Conservation (phyloP, 371 early-diverging fungal genomes). For the Apophysomyces variabilis region DNA sequence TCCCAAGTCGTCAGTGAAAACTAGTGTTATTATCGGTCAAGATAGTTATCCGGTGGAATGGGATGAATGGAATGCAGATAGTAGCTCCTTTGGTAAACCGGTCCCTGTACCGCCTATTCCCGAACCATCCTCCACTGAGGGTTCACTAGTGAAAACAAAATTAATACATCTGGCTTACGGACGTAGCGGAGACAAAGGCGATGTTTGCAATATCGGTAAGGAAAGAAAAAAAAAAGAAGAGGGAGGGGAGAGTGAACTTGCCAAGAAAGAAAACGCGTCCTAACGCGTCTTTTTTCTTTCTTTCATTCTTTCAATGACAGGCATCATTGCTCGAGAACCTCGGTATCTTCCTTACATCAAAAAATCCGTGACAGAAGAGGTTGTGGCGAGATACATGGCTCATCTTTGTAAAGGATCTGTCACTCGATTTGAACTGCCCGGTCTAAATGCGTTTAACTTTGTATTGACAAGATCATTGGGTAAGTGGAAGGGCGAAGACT, state of each 20-base stretch:
- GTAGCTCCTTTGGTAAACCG: conserved; percentile 22
- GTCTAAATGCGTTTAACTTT: conserved; percentile 71
- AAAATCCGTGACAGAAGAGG: conserved; percentile 41
- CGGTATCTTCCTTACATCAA: conserved; percentile 59
- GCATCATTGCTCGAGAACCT: conserved; percentile 68
- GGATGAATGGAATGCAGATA: conserved; percentile 38
- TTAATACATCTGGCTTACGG: conserved; percentile 71
- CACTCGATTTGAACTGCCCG: conserved; percentile 70
- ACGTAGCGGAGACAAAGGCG: conserved; percentile 80
- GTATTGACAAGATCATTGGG: conserved; percentile 69
- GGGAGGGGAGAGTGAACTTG: too few relatives aligned
- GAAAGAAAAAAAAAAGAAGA: not conserved
- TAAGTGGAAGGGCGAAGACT: conserved; percentile 15
- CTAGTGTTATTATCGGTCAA: conserved; percentile 49
- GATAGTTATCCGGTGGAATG: conserved; percentile 27
- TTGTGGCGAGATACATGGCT: conserved; percentile 64
- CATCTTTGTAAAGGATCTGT: conserved; percentile 71
- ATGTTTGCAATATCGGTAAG: conserved; percentile 70
- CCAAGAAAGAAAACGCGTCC: too few relatives aligned
- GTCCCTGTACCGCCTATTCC: conserved; percentile 23
- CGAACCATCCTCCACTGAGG: conserved; percentile 30
- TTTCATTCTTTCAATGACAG: conserved; percentile 17
- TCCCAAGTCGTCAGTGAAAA: conserved; percentile 56
- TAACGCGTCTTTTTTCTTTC: not conserved
- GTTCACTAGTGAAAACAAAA: conserved; percentile 44